Base-by-base conservation (phyloP, 2,329 filamentous ascomycete species). In the Septoria petroselini region DNA sequence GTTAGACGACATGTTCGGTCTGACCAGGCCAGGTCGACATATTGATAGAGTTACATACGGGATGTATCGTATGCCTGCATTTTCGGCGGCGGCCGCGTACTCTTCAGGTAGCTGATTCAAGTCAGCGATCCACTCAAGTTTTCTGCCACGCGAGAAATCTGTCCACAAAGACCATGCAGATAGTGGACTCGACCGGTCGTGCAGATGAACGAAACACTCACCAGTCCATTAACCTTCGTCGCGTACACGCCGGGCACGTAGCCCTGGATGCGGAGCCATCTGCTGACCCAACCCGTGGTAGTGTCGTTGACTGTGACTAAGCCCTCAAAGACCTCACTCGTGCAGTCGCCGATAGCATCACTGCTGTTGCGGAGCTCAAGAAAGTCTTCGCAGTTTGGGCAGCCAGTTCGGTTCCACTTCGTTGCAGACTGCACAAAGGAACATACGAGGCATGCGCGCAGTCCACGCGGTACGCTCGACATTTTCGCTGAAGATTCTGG, bases 391-490 rank as follows among this genome's bases (percentile, higher is more conserved):
- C 93, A 98, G 77, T 98, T 98, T 55, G 93, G 93, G 68, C 93
- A 98, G 60, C 93, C 93, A 66, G 87, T 79, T 63, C 83, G 81
- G 64, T 84, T 79, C 78, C 98, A 98, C 70, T 88, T 85, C 86
- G 91, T 66, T 25, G 57, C 39, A 30, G 87, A 85, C 77, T 91
- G 89, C 58, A 97, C 88, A 67, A 97, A 86, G 47, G 89, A 91
- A 81, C 93, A 98, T 62, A 97, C 89, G 90, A 98, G 96, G 78
- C 93, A 98, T 65, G 93, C 93, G 72, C 93, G 91, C 61, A 95
- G 81, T 69, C 88, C 84, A 72, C 91, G 88, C 74, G 56, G 54
- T n/a, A 59, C 52, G 69, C 83, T 85, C 49, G 77, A 74, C 60
- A 74, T 71, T 19, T 23, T 35, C 12, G 35, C 14, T 31, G 35